These are phyloP conservation scores for Suillus brevipes DNA, from an alignment of 768 basidiomycete species.

Conservation along the genomic window DNA sequence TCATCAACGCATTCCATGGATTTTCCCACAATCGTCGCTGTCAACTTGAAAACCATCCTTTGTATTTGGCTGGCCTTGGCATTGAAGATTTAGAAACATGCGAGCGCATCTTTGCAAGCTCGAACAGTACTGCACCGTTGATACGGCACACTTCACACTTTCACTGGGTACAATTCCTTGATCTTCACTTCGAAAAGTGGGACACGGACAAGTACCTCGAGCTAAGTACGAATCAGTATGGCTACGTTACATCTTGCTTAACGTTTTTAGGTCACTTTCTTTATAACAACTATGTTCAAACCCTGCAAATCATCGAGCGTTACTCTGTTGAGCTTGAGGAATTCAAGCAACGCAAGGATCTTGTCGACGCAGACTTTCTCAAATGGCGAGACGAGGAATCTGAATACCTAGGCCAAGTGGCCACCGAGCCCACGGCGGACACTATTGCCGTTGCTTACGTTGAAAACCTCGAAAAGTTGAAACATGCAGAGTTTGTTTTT, in stretches of 20 bases:
- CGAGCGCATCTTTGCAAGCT: constrained; percentile 18
- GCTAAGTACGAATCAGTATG: constrained; percentile 4
- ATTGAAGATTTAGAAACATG: constrained; percentile 22
- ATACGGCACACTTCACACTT: constrained; percentile 15
- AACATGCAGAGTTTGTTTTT: neutral
- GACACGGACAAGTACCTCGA: constrained; percentile 6
- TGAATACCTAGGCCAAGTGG: neutral
- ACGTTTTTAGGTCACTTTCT: constrained; percentile 12
- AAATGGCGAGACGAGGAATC: constrained; percentile 1
- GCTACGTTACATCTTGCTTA: no score
- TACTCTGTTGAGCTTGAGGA: neutral
- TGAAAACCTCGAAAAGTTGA: neutral
- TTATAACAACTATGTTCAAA: constrained; percentile 19
- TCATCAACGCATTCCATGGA: neutral
- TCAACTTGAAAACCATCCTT: constrained; percentile 18
- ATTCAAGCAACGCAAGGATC: neutral
- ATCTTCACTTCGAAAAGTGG: constrained; percentile 12
- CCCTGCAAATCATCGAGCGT: constrained; percentile 12
- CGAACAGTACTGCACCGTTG: constrained; percentile 8
- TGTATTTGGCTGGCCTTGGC: constrained; percentile 15
- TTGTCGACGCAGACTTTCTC: neutral
- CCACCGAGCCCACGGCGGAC: constrained; percentile 17
- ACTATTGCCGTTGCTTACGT: constrained; percentile 13
- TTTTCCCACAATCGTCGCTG: constrained; percentile 14
- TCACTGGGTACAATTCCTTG: constrained; percentile 18